Conservation (phyloP, 1,284 basidiomycete species). For the Cryptococcus jaspeensis region DNA sequence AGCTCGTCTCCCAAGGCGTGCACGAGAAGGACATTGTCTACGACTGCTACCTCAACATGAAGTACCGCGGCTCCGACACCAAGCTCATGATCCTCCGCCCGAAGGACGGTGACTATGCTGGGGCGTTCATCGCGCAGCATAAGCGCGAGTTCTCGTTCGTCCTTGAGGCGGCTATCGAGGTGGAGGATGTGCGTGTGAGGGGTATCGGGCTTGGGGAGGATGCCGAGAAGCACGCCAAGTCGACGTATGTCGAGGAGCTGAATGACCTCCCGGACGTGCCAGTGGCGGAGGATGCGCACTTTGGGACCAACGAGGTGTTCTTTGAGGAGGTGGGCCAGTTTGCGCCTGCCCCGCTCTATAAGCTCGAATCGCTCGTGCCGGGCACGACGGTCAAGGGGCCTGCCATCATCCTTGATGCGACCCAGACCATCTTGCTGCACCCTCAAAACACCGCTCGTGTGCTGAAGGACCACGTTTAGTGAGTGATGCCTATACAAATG, state of each 20-base stretch:
- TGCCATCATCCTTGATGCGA: slow-evolving; percentile 42
- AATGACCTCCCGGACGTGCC: slow-evolving; percentile 55
- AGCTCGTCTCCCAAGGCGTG: slow-evolving; percentile 79
- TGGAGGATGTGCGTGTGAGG: slow-evolving; percentile 41
- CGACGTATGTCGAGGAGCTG: slow-evolving; percentile 22
- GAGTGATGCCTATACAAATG: slow-evolving; percentile 57
- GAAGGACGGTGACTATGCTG: slow-evolving; percentile 30
- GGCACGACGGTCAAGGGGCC: slow-evolving; percentile 42
- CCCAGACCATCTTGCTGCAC: slow-evolving; percentile 44
- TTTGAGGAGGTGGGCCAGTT: slow-evolving; percentile 37
- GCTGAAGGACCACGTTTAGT: slow-evolving; percentile 14
- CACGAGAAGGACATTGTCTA: slow-evolving; percentile 65
- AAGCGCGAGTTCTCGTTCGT: slow-evolving; percentile 45
- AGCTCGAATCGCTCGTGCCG: slow-evolving; percentile 41
- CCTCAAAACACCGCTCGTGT: slow-evolving; percentile 18
- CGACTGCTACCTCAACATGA: slow-evolving; percentile 56
- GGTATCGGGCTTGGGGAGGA: slow-evolving; percentile 20
- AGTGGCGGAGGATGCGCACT: slow-evolving; percentile 63
- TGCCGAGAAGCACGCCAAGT: slow-evolving; percentile 68
- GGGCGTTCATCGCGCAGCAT: slow-evolving; percentile 36
- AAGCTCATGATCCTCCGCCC: slow-evolving; percentile 44
- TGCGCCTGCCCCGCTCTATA: slow-evolving; percentile 63
- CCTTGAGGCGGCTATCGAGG: slow-evolving; percentile 32
- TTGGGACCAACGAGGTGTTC: slow-evolving; percentile 28
- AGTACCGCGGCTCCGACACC: slow-evolving; percentile 40